Percentiles rank a stretch among this genome's conserved stretches.
These are phyloP conservation scores for Penicillium sp. DNA, from an alignment of 2,329 filamentous ascomycete genomes.

Conservation along the genomic window DNA sequence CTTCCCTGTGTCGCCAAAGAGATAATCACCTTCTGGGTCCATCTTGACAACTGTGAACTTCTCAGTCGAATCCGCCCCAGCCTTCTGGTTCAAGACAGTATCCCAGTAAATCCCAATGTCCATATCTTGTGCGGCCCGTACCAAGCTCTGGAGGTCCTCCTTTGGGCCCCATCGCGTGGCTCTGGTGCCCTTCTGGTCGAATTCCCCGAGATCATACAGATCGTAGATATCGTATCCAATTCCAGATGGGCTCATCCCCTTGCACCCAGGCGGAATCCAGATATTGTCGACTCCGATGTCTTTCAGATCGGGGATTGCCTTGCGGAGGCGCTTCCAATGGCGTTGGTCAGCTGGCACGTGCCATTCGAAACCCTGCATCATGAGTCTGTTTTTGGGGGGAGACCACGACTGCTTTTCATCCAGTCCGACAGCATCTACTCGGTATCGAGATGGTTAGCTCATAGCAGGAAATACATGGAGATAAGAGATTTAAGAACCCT, in stretches of 20 bases:
- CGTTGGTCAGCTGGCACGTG: constrained; percentile 60
- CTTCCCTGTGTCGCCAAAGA: not conserved
- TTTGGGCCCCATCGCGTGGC: constrained; percentile 68
- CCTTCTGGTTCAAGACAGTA: constrained; percentile 70
- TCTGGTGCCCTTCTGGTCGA: constrained; percentile 63
- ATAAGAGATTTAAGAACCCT: constrained; percentile 1
- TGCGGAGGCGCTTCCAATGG: constrained; percentile 60
- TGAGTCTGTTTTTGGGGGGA: constrained; percentile 43
- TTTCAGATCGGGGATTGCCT: constrained; percentile 54
- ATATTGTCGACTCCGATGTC: constrained; percentile 60
- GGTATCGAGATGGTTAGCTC: not conserved
- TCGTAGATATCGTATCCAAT: constrained; percentile 71
- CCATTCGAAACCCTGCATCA: constrained; percentile 74
- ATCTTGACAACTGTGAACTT: constrained; percentile 63
- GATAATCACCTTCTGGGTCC: constrained; percentile 46
- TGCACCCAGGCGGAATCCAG: constrained; percentile 71
- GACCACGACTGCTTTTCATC: constrained; percentile 28
- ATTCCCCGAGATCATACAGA: constrained; percentile 68
- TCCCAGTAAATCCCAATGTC: constrained; percentile 65
- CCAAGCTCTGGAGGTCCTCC: constrained; percentile 58
- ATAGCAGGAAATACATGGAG: not conserved
- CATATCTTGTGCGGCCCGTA: constrained; percentile 50
- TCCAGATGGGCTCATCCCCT: constrained; percentile 58
- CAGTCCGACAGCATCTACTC: constrained; percentile 23
- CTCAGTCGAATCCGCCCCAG: constrained; percentile 64